phyloP scores from a whole-genome alignment of 495 filamentous ascomycete species.

The Parachaetomium inaequale region DNA sequence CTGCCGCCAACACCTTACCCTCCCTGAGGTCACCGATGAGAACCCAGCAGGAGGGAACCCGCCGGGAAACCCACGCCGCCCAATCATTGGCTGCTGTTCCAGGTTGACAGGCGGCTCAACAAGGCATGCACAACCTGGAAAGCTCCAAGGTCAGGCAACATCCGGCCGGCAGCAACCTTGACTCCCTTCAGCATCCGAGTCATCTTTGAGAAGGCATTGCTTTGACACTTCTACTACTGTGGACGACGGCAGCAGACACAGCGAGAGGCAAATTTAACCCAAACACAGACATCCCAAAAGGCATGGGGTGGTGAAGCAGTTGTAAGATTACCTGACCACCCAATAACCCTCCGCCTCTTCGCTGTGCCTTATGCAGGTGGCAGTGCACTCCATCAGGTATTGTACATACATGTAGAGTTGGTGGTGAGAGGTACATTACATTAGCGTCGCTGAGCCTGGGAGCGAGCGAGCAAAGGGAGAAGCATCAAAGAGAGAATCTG shows the following conservation, averaged over 20 bases:
- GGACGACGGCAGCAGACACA: too few relatives aligned
- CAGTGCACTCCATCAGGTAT: background rate
- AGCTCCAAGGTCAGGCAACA: background rate
- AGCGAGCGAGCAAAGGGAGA: too few relatives aligned
- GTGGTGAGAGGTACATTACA: too few relatives aligned
- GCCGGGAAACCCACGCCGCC: background rate
- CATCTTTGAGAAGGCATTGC: background rate
- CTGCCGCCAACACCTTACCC: slow-evolving; percentile 7
- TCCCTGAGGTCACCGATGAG: background rate
- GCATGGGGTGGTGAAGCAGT: too few relatives aligned
- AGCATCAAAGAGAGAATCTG: too few relatives aligned
- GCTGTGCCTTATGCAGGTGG: background rate
- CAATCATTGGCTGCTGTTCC: background rate
- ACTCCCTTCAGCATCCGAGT: background rate
- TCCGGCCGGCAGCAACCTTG: background rate
- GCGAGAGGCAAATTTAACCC: too few relatives aligned
- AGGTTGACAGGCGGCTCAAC: background rate
- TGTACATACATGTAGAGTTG: background rate
- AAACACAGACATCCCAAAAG: too few relatives aligned
- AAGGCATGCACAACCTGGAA: too few relatives aligned
- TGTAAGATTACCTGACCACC: too few relatives aligned
- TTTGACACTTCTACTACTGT: too few relatives aligned
- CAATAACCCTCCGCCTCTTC: background rate
- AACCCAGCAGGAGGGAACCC: slow-evolving; percentile 1
- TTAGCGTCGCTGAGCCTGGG: too few relatives aligned